Conservation (phyloP, 1,139 yeast species). For the Fermentozyma sake region DNA sequence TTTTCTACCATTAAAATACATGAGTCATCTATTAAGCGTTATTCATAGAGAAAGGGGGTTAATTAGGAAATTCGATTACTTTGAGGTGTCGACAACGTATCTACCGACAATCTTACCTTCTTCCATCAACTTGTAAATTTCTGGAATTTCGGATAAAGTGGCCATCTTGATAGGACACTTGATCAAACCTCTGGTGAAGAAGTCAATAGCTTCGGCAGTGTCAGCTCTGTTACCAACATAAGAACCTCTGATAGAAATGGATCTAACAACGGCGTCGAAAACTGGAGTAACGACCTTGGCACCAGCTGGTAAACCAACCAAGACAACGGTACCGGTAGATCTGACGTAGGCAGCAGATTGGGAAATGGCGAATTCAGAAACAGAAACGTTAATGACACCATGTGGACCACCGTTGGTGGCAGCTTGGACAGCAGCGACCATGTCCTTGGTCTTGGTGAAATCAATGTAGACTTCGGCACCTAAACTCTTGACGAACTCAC, state of each 20-base stretch:
- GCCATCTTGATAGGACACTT: conserved; percentile 64
- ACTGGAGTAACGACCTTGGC: conserved; percentile 61
- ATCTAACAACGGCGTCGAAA: conserved; percentile 61
- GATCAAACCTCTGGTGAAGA: conserved; percentile 66
- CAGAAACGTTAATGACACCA: conserved; percentile 77
- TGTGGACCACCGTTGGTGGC: conserved; percentile 51
- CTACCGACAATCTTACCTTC: conserved; percentile 71
- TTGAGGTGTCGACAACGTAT: conserved; percentile 55
- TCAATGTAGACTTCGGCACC: conserved; percentile 75
- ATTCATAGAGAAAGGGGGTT: too few species aligned
- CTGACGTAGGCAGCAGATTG: conserved; percentile 69
- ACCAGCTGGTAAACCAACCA: conserved; percentile 77
- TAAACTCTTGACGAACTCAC: conserved; percentile 45
- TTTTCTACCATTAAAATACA: conserved; percentile 1
- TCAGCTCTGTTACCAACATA: conserved; percentile 82
- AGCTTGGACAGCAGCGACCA: conserved; percentile 23
- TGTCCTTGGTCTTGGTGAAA: conserved; percentile 41
- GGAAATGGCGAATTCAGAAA: conserved; percentile 66
- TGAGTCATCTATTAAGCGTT: too few species aligned
- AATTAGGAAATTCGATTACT: too few species aligned
- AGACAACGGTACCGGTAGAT: conserved; percentile 71
- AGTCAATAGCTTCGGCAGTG: conserved; percentile 71
- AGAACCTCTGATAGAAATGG: conserved; percentile 65
- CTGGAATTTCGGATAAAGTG: conserved; percentile 56
- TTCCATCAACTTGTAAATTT: conserved; percentile 63